These are phyloP conservation scores for Moesziomyces aphidis DNA, from an alignment of 1,284 basidiomycete genomes.

Conservation along the genomic window DNA sequence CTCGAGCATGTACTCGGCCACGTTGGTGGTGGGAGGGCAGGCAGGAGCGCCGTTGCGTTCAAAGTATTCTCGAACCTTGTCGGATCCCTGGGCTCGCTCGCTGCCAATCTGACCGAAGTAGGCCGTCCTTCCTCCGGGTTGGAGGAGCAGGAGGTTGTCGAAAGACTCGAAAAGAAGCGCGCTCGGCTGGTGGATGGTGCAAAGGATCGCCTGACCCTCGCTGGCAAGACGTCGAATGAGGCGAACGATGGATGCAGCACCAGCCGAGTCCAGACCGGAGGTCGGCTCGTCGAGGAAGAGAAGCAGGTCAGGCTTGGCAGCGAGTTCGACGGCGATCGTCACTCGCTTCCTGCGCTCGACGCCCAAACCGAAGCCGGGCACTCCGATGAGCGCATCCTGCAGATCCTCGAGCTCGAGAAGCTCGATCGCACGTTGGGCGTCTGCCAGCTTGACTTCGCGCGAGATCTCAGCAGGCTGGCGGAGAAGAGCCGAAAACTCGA, in stretches of 20 bases:
- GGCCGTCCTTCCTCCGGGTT: conserved; percentile 51
- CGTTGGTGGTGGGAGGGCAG: conserved; percentile 51
- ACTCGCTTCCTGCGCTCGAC: conserved; percentile 58
- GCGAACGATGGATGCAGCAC: conserved; percentile 54
- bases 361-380: conserved; percentile 54
- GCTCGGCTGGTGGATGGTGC: conserved; percentile 62
- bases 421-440: conserved; percentile 53
- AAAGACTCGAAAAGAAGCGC: conserved; percentile 57
- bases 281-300: conserved; percentile 66
- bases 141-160: conserved; percentile 55
- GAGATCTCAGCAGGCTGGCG: conserved; percentile 55
- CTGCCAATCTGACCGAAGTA: conserved; percentile 57
- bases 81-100: conserved; percentile 29
- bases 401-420: conserved; percentile 53
- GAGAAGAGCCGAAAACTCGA: conserved; percentile 58
- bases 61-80: conserved; percentile 54
- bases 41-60: conserved; percentile 53
- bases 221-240: conserved; percentile 52
- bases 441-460: conserved; percentile 45
- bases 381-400: conserved; percentile 57
- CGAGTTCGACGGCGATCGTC: conserved; percentile 61
- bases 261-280: conserved; percentile 54
- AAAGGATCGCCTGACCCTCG: conserved; percentile 59
- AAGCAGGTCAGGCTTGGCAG: conserved; percentile 59
- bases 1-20: conserved; percentile 68